Evolutionary conservation across 1,284 basidiomycete genomes (phyloP).

Genomic region (Chalciporus piperatoides): DNA sequence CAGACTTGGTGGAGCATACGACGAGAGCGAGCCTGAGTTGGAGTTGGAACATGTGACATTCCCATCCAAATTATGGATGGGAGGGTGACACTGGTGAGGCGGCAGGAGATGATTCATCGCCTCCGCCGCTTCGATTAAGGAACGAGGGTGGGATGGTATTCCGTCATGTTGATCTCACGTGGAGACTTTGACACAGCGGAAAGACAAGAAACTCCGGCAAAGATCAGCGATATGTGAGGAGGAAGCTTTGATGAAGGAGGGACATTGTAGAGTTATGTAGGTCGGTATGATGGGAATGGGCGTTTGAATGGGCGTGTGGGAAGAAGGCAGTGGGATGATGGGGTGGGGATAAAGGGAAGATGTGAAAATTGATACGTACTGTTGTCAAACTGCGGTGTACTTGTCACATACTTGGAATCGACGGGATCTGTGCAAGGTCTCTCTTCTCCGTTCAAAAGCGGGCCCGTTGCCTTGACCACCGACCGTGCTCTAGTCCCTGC

Average conservation of each 20-base stretch:
- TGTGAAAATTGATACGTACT: not conserved
- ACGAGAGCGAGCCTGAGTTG: slow-evolving; percentile 56
- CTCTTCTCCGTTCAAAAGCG: slow-evolving; percentile 9
- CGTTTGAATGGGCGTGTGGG: slow-evolving; percentile 18
- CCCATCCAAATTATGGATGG: slow-evolving; percentile 32
- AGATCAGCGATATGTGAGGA: not conserved
- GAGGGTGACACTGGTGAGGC: not conserved
- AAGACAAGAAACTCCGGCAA: slow-evolving; percentile 57
- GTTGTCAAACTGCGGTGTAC: not conserved
- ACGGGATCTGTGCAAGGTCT: not conserved
- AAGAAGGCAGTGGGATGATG: slow-evolving; percentile 12
- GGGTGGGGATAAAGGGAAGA: slow-evolving; percentile 24
- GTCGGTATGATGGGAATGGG: not conserved
- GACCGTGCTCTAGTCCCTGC: slow-evolving; percentile 30
- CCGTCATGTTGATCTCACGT: slow-evolving; percentile 71
- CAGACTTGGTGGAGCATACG: slow-evolving; percentile 56
- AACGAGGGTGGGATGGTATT: slow-evolving; percentile 57
- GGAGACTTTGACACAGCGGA: slow-evolving; percentile 49
- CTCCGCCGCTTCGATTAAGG: slow-evolving; percentile 55
- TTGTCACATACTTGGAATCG: too few species aligned
- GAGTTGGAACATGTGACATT: slow-evolving; percentile 81
- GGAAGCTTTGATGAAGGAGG: not conserved
- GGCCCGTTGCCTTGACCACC: slow-evolving; percentile 68
- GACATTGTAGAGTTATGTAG: not conserved
- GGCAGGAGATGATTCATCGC: slow-evolving; percentile 11